Base-by-base conservation (phyloP, 1,284 basidiomycete genomes). In the Boletellus sp. region DNA sequence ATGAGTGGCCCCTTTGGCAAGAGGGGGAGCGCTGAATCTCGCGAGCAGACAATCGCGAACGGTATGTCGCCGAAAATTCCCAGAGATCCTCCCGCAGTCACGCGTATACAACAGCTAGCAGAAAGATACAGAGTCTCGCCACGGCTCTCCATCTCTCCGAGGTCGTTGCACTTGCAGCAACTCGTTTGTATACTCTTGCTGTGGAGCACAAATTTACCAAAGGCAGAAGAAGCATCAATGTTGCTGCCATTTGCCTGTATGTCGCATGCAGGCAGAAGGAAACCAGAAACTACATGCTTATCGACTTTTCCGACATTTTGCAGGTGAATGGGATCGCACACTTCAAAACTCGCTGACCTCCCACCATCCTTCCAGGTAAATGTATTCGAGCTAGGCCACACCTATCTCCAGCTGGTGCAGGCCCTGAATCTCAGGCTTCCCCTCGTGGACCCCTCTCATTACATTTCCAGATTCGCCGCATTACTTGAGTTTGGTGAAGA, bases 401-500 rank as follows among this genome's bases (percentile, higher is more conserved):
- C 91, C 1, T 99, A 98, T 65, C 85, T 99, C 45, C 93, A 97
- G 67, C 86, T 99, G 24, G 86, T 97, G 6, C 87, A 91, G 62
- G 89, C 87, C 0, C 85, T 99, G 55, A 89, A 91, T 59, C 80
- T 99, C n/a, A 82, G 82, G 38, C 80, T 97, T 8, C 91, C 91
- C 0, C 83, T 95, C 44, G 89, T 98, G 60, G 97, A 99, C 65
- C 97, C 97, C 0, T 93, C 93, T 0, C 91, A 98, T 67, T 98
- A 97, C 75, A 97, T 99, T 61, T 89, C 91, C 24, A 91, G 97
- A 35, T 99, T 99, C 62, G 90, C 96, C 8, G 86, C 93, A n/a
- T 80, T 97, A 8, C 86, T 99, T 50, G 95, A 98, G 70, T 98
- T 99, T 62, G 96, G 96, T 7, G 89, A 95, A 47, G 91, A 96